Conservation (phyloP, 1,284 basidiomycete genomes). For the Caloboletus firmus region DNA sequence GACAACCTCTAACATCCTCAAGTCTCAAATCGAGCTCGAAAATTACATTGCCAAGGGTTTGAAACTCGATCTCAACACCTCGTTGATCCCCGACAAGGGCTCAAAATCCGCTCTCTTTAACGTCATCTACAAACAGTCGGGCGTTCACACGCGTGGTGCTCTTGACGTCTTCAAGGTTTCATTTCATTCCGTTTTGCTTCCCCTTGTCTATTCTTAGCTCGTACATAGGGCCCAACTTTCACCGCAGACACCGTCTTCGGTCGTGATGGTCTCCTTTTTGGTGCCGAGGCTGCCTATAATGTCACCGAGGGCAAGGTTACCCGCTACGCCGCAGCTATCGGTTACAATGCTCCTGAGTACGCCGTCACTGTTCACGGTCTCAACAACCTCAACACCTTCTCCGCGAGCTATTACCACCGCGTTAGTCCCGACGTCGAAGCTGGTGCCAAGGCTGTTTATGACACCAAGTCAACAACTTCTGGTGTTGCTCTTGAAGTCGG, state of each 20-base stretch:
- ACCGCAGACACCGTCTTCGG: constrained; percentile 95
- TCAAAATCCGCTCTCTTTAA: constrained; percentile 82
- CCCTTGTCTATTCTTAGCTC: constrained; percentile 7
- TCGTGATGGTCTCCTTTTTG: constrained; percentile 96
- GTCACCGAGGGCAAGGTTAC: constrained; percentile 91
- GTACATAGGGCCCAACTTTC: constrained; percentile 85
- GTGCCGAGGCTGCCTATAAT: constrained; percentile 96
- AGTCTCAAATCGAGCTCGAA: constrained; percentile 93
- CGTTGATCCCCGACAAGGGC: constrained; percentile 84
- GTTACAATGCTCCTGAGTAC: constrained; percentile 97
- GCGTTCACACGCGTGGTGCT: constrained; percentile 89
- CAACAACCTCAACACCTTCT: constrained; percentile 92
- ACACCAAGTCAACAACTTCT: constrained; percentile 87
- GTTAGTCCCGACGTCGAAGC: constrained; percentile 95
- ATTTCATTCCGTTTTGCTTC: constrained; percentile 17
- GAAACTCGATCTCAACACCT: constrained; percentile 90
- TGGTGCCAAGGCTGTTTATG: constrained; percentile 96
- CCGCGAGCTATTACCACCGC: constrained; percentile 98
- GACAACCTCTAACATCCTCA: constrained; percentile 92
- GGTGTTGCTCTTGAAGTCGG: constrained; percentile 95
- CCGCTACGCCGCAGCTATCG: constrained; percentile 90
- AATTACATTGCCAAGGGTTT: constrained; percentile 98
- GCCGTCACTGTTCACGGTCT: constrained; percentile 94
- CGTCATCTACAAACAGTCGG: constrained; percentile 94
- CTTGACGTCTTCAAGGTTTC: constrained; percentile 93